These are phyloP conservation scores for Mycena belliarum DNA, from an alignment of 768 basidiomycete species.

Conservation along the genomic window DNA sequence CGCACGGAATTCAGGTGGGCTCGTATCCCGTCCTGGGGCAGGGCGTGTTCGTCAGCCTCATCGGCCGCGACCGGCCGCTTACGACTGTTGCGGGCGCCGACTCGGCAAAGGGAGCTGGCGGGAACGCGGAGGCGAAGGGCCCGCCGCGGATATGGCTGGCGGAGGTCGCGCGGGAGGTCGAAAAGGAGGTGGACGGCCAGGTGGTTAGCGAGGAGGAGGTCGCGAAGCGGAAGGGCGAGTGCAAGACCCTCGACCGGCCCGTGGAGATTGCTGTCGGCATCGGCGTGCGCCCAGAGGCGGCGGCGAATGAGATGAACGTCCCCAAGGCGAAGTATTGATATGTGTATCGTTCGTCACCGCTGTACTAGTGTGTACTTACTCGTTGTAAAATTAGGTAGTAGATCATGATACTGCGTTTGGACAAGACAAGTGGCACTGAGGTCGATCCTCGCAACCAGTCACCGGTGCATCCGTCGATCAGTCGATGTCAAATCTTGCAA, in stretches of 20 bases:
- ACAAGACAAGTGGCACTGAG: too few relatives aligned
- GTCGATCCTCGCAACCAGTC: too few relatives aligned
- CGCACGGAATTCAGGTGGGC: constrained; percentile 80
- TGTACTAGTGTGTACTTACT: constrained; percentile 3
- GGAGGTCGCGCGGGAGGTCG: constrained; percentile 64
- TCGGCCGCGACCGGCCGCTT: constrained; percentile 43
- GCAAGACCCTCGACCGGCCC: neutral
- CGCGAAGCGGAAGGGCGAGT: constrained; percentile 43
- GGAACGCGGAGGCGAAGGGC: constrained; percentile 42
- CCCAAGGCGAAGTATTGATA: constrained; percentile 18
- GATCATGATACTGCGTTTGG: neutral
- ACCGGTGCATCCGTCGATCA: too few relatives aligned
- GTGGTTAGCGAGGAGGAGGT: constrained; percentile 70
- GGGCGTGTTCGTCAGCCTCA: constrained; percentile 73
- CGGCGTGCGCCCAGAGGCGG: neutral
- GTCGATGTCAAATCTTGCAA: too few relatives aligned
- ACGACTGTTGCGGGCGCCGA: neutral
- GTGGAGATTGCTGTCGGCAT: constrained; percentile 13
- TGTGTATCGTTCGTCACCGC: neutral
- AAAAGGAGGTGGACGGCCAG: constrained; percentile 54
- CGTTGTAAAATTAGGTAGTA: neutral
- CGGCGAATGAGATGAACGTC: neutral
- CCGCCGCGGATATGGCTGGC: constrained; percentile 50
- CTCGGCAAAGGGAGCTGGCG: neutral
- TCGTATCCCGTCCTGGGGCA: constrained; percentile 68